Evolutionary conservation across 306 rosid genomes (phyloP).

Genomic region (Carpinus fangiana): DNA sequence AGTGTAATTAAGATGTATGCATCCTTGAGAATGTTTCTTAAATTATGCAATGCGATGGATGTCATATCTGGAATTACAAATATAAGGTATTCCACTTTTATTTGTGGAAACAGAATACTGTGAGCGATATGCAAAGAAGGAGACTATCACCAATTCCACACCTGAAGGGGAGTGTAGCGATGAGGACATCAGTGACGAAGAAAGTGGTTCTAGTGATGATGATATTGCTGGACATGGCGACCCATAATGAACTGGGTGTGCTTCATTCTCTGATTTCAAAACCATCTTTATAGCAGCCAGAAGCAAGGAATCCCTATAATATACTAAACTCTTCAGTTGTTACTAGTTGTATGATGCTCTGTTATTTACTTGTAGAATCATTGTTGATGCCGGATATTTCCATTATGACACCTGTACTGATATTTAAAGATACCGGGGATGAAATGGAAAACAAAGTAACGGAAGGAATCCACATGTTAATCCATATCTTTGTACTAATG

Average conservation of each 20-base stretch:
- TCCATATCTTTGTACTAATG: no score
- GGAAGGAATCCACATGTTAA: slow-evolving; percentile 14
- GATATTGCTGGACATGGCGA: slow-evolving; percentile 91
- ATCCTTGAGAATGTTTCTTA: slow-evolving; percentile 17
- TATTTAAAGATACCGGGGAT: slow-evolving; percentile 25
- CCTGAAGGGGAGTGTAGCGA: slow-evolving; percentile 75
- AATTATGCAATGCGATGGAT: slow-evolving; percentile 15
- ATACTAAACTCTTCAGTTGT: slow-evolving; percentile 31
- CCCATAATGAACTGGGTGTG: slow-evolving; percentile 38
- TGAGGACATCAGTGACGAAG: slow-evolving; percentile 75
- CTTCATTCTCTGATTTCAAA: slow-evolving; percentile 20
- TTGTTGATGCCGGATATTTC: slow-evolving; percentile 6
- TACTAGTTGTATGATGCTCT: slow-evolving; percentile 40
- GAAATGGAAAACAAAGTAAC: slow-evolving; percentile 20
- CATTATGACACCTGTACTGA: slow-evolving; percentile 29
- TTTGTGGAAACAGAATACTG: slow-evolving; percentile 78
- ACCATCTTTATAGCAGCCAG: slow-evolving; percentile 36
- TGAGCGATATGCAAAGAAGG: slow-evolving; percentile 88
- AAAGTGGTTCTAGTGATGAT: slow-evolving; percentile 73
- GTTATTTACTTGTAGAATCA: slow-evolving; percentile 42
- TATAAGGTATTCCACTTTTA: slow-evolving; percentile 19
- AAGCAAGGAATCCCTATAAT: slow-evolving; percentile 37
- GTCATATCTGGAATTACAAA: slow-evolving; percentile 17
- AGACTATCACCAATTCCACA: slow-evolving; percentile 51
- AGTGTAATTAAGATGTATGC: not conserved